Conservation (phyloP, 768 basidiomycete species). For the Tricholomella constricta region DNA sequence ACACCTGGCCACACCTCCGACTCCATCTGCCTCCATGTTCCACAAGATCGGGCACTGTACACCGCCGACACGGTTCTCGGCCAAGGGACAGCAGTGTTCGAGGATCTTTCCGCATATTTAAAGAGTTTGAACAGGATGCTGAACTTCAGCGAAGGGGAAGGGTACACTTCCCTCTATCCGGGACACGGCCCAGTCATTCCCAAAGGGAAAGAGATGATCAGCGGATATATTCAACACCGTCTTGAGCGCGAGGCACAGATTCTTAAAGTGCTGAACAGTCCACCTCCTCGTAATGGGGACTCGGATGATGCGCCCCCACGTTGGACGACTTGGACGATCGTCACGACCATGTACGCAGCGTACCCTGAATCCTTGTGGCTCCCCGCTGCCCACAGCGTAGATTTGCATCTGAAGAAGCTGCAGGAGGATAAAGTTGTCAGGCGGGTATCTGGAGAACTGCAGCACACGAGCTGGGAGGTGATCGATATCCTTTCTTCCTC, state of each 20-base stretch:
- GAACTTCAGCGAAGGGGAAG: constrained; percentile 34
- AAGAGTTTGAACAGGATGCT: constrained; percentile 62
- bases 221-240: constrained; percentile 78
- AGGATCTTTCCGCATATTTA: constrained; percentile 75
- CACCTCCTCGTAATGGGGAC: constrained; percentile 27
- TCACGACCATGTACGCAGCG: constrained; percentile 64
- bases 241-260: constrained; percentile 82
- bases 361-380: constrained; percentile 75
- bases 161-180: constrained; percentile 69
- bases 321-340: constrained; percentile 70
- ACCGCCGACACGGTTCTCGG: constrained; percentile 93
- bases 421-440: constrained; percentile 61
- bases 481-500: constrained; percentile 13
- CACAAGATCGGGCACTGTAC: constrained; percentile 74
- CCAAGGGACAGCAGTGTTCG: constrained; percentile 87
- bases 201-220: constrained; percentile 62
- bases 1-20: constrained; percentile 92
- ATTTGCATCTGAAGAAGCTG: constrained; percentile 75
- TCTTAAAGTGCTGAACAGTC: constrained; percentile 45
- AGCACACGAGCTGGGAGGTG: constrained; percentile 50
- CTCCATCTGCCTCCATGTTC: constrained; percentile 74
- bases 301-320: constrained; percentile 8
- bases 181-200: constrained; percentile 83
- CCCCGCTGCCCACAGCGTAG: constrained; percentile 68
- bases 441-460: constrained; percentile 51